Percentiles rank a stretch among this genome's conserved stretches.
Conservation (phyloP, 805 yeast genomes). For the Yamadazyma sp. region DNA sequence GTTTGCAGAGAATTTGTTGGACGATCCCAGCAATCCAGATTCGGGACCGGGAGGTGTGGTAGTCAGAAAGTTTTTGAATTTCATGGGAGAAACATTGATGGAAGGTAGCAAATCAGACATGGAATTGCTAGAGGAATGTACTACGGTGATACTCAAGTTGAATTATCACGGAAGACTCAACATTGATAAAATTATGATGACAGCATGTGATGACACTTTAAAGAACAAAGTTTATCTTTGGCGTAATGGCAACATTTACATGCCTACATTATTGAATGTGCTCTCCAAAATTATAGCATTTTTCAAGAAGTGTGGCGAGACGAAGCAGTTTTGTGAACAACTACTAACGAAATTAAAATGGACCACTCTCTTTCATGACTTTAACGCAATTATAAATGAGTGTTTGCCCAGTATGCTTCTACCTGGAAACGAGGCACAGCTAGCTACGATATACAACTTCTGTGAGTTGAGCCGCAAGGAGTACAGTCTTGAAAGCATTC, state of each 20-base stretch:
- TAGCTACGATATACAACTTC: constrained; percentile 19
- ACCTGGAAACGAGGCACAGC: constrained; percentile 14
- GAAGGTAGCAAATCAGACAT: constrained; percentile 1
- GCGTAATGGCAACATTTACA: constrained; percentile 19
- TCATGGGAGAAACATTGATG: background rate
- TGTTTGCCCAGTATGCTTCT: constrained; percentile 22
- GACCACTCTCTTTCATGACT: constrained; percentile 29
- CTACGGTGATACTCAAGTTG: constrained; percentile 22
- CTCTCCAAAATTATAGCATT: constrained; percentile 21
- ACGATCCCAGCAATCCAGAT: background rate
- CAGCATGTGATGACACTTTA: constrained; percentile 18
- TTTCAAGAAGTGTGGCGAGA: constrained; percentile 22
- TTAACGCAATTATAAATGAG: constrained; percentile 19
- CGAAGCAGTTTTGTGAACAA: constrained; percentile 18
- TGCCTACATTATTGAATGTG: constrained; percentile 14
- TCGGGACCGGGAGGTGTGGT: background rate
- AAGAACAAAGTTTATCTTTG: constrained; percentile 17
- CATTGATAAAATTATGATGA: constrained; percentile 15
- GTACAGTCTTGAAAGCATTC: constrained; percentile 21
- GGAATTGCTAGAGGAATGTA: constrained; percentile 13
- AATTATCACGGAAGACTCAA: constrained; percentile 18
- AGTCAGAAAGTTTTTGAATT: background rate
- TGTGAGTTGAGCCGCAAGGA: constrained; percentile 21
- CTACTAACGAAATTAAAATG: constrained; percentile 27
- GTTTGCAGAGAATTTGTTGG: constrained; percentile 17